Evolutionary conservation across 2,329 filamentous ascomycete species (phyloP).

Genomic region (Fusarium equiseti): DNA sequence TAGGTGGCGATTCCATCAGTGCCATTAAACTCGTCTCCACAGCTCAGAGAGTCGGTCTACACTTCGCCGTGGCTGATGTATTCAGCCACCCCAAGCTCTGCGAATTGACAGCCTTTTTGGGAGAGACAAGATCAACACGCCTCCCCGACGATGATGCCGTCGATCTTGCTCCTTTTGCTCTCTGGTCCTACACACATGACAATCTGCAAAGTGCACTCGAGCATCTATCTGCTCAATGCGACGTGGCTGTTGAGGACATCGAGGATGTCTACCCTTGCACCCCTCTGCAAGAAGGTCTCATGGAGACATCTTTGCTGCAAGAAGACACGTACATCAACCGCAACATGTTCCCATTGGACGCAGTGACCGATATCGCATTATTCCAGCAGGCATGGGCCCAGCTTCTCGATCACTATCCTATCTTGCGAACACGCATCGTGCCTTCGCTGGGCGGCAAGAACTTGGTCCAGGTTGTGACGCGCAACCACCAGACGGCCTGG

Average conservation of each 20-base stretch:
- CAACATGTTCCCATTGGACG: constrained; percentile 14
- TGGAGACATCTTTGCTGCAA: constrained; percentile 12
- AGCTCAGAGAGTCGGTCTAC: constrained; percentile 12
- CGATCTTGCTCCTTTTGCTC: constrained; percentile 10
- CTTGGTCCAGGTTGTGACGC: constrained; percentile 12
- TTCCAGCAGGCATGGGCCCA: constrained; percentile 12
- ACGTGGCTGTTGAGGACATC: constrained; percentile 6
- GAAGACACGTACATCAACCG: constrained; percentile 10
- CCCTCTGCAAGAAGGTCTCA: constrained; percentile 13
- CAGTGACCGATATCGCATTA: constrained; percentile 10
- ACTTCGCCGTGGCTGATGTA: constrained; percentile 13
- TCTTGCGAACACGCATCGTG: constrained; percentile 15
- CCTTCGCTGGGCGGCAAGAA: constrained; percentile 6
- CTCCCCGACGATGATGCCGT: constrained; percentile 6
- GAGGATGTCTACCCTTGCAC: constrained; percentile 15
- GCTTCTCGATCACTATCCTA: constrained; percentile 15
- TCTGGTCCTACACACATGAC: constrained; percentile 10
- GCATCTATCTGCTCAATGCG: constrained; percentile 12
- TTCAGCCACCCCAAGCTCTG: constrained; percentile 14
- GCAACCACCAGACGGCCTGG: constrained; percentile 6
- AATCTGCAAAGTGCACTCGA: constrained; percentile 14
- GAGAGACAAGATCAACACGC: constrained; percentile 8
- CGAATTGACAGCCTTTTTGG: constrained; percentile 14
- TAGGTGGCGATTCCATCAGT: constrained; percentile 10
- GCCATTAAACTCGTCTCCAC: constrained; percentile 9